Evolutionary conservation across 345 rosid species (phyloP).

Genomic region (Diplotaxis tenuifolia): DNA sequence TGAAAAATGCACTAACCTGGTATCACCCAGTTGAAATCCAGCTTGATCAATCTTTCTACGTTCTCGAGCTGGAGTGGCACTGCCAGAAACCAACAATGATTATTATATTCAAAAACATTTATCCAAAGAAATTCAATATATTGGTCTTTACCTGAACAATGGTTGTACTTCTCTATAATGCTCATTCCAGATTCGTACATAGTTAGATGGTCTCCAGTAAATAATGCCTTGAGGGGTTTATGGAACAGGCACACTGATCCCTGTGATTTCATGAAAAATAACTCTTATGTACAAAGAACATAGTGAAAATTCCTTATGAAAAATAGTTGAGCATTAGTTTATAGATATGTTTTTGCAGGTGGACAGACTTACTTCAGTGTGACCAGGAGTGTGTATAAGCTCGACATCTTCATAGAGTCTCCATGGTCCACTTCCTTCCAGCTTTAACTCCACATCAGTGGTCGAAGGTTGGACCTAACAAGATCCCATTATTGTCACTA

Average conservation of each 20-base stretch:
- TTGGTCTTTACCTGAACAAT: conserved; percentile 30
- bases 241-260: conserved; percentile 38
- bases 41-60: conserved; percentile 27
- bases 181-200: conserved; percentile 31
- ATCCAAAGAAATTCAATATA: background rate
- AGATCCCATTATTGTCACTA: conserved; percentile 15
- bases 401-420: conserved; percentile 42
- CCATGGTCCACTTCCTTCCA: conserved; percentile 70
- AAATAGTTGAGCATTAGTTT: background rate
- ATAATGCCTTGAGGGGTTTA: conserved; percentile 37
- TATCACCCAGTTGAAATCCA: conserved; percentile 35
- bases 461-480: conserved; percentile 49
- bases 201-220: conserved; percentile 35
- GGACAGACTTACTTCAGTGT: conserved; percentile 45
- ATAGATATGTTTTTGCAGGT: conserved; percentile 13
- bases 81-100: conserved; percentile 1
- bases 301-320: background rate
- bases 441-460: conserved; percentile 54
- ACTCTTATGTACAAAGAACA: conserved; percentile 10
- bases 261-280: conserved; percentile 19
- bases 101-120: background rate
- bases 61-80: conserved; percentile 37
- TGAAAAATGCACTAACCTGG: conserved; percentile 26
- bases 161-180: conserved; percentile 34
- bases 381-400: conserved; percentile 64